Evolutionary conservation across 2,329 filamentous ascomycete species (phyloP), one percentile per base, ranked within the genome.

Genomic region (Fusarium sublunatum): DNA sequence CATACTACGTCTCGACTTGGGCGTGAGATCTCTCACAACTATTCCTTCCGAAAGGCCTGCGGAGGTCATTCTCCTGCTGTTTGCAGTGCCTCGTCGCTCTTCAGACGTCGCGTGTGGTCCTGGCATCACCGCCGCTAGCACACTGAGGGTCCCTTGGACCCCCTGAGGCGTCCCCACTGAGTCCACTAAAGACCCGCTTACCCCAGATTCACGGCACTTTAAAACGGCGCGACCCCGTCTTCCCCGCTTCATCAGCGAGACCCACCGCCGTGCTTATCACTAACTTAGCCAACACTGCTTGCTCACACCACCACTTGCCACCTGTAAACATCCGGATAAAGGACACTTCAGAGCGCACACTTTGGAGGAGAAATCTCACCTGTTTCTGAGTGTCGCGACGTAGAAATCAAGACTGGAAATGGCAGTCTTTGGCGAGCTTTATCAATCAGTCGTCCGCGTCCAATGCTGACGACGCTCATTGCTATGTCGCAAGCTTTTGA

Each of bases 151-250:
- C 41, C 19, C 28, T 32, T 8, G 6, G 39, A 24, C 28, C 41
- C 59, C 60, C 60, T 59, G 25, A 26, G 59, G 36, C 35, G 40
- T 59, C 60, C 13, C 60, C 60, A 64, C 59, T 60, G 15, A 64
- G 48, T 28, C 41, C 22, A 38, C 60, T 64, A 64, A 39, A 31
- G 48, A 40, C 60, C 61, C 61, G 60, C 60, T 64, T 64, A 53
- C 61, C 61, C 61, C 60, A 64, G 60, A 64, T 64, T 64, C 41
- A 45, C 60, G 60, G 59, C 48, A 64, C 45, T 48, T 47, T 60
- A 45, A 31, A 49, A 59, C 40, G 36, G 53, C 28, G 44, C 34
- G 28, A 15, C 34, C 59, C 42, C 51, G 46, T 42, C 34, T 32
- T 26, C 60, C 59, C 60, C 59, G 60, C 60, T 60, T 40, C 35